Percentiles rank a stretch among this genome's conserved stretches.
phyloP scores from a whole-genome alignment of 225 moss, liverwort and hornwort species.

The Neckera pumila region DNA sequence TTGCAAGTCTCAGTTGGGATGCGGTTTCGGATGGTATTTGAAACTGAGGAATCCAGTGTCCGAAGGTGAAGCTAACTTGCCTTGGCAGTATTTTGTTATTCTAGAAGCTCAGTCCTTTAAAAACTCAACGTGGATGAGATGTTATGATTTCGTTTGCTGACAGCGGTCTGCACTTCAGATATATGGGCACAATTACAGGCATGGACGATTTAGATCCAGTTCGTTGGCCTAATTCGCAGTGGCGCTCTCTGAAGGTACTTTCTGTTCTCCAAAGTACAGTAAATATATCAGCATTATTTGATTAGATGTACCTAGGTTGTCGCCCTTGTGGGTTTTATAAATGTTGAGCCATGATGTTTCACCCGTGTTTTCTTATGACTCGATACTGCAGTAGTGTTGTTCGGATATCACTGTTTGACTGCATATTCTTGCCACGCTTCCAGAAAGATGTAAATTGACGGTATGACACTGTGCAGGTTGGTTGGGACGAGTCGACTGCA shows the following conservation, averaged over 20 bases:
- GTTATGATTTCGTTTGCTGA: neutral
- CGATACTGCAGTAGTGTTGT: neutral
- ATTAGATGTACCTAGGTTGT: neutral
- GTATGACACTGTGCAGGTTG: slow-evolving; percentile 44
- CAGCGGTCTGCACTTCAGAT: slow-evolving; percentile 31
- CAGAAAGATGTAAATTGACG: neutral
- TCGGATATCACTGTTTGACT: neutral
- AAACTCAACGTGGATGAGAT: neutral
- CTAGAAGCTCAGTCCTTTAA: neutral
- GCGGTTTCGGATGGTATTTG: slow-evolving; percentile 97
- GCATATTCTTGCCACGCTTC: neutral
- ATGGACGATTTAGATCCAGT: slow-evolving; percentile 74
- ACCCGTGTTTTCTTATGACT: neutral
- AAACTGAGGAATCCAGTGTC: slow-evolving; percentile 88
- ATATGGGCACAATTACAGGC: slow-evolving; percentile 95
- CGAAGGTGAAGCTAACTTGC: slow-evolving; percentile 48
- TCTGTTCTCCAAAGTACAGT: neutral
- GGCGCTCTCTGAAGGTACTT: slow-evolving; percentile 85
- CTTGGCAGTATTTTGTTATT: neutral
- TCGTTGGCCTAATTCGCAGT: slow-evolving; percentile 84
- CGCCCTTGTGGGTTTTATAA: neutral
- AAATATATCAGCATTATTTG: neutral
- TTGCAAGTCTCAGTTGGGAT: slow-evolving; percentile 83
- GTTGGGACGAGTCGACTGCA: slow-evolving; percentile 96
- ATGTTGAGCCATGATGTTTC: neutral